Base-by-base conservation (phyloP, 2,329 filamentous ascomycete species). In the Neonectria faginata region DNA sequence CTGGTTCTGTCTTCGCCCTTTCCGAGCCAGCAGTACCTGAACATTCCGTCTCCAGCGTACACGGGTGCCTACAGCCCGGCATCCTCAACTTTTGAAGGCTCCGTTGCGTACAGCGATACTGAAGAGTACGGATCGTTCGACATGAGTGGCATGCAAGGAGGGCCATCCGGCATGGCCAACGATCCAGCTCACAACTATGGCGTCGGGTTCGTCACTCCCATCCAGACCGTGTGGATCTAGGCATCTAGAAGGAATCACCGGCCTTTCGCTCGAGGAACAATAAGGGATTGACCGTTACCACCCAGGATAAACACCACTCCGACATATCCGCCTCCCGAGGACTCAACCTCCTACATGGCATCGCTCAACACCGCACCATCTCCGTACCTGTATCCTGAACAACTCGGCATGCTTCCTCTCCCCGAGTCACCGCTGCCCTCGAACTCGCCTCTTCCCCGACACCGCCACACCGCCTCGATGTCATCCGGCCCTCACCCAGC, bases 201-300 rank as follows among this genome's bases (percentile, higher is more conserved):
- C 81, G 75, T 79, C 74, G 86, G 86, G 86, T 88, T 88, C 84
- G 86, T 88, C 81, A 83, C 84, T 86, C 86, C 86, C 84, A 82
- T 85, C 80, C 85, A 87, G 81, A 80, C 85, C 78, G 82, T 88
- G 81, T 88, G 85, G 86, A 87, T 84, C 80, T 88, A 86, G 80
- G 79, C 77, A 75, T 70, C 74, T 74, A 69, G 73, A 79, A 72
- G 74, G 70, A 72, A 74, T 77, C 79, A 80, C 74, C 75, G 80
- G 78, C 78, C 72, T 75, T 76, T 75, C 76, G 70, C 71, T 72
- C 70, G 71, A 76, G 75, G 75, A 77, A 79, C 75, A 79, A 76
- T 79, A 79, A 79, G 77, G 85, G 80, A 85, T 87, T 88, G 83
- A 88, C 85, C 82, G 75, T 77, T 77, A 72, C 76, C 82, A 79